Conservation (phyloP, 2,329 filamentous ascomycete genomes). For the Paecilomyces niveus region DNA sequence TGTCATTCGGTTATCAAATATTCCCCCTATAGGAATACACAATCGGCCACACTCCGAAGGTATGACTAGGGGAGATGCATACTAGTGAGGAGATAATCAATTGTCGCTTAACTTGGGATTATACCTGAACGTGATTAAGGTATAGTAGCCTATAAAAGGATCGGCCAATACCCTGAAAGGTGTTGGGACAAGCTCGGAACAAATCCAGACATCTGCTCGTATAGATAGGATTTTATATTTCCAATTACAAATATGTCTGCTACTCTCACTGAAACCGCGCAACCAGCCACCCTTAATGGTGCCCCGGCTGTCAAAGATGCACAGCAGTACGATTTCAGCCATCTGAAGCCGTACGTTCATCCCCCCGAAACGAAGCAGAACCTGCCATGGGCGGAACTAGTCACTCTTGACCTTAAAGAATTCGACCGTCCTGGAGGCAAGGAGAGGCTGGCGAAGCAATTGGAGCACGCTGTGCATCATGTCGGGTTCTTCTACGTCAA, state of each 20-base stretch:
- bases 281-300: neutral
- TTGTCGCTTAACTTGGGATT: neutral
- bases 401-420: conserved; percentile 50
- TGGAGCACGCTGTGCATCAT: conserved; percentile 48
- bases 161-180: neutral
- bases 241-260: neutral
- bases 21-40: neutral
- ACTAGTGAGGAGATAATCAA: neutral
- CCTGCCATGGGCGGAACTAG: conserved; percentile 47
- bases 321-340: conserved; percentile 3
- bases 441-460: conserved; percentile 46
- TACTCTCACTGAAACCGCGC: neutral
- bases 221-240: neutral
- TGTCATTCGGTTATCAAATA: neutral
- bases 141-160: neutral
- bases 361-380: conserved; percentile 6
- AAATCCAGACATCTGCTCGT: neutral
- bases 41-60: neutral
- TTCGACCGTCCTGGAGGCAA: conserved; percentile 51
- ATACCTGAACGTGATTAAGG: neutral
- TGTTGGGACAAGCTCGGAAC: neutral
- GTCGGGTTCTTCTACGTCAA: conserved; percentile 55
- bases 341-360: conserved; percentile 5
- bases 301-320: neutral
- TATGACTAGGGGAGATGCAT: neutral